Evolutionary conservation across 2,329 filamentous ascomycete genomes (phyloP).

Genomic region (Teratosphaeria epicoccoides): DNA sequence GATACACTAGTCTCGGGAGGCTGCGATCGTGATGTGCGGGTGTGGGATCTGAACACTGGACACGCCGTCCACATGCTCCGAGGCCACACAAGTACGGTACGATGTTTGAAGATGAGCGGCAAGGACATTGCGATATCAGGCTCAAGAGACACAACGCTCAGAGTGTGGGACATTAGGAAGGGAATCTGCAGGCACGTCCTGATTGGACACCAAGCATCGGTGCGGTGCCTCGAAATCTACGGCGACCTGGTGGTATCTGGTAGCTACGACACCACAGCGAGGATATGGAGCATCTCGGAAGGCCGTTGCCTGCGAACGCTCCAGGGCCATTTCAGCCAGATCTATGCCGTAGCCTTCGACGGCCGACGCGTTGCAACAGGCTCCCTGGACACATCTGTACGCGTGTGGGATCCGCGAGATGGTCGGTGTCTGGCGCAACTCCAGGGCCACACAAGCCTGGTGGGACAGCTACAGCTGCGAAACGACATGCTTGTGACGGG

Average conservation of each 20-base stretch:
- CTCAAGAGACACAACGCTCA: slow-evolving; percentile 84
- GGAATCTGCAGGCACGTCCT: slow-evolving; percentile 85
- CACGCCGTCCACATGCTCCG: slow-evolving; percentile 71
- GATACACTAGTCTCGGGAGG: slow-evolving; percentile 91
- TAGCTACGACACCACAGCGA: slow-evolving; percentile 92
- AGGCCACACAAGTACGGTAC: slow-evolving; percentile 91
- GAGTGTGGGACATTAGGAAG: slow-evolving; percentile 87
- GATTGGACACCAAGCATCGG: slow-evolving; percentile 89
- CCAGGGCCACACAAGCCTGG: slow-evolving; percentile 91
- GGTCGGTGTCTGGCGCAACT: slow-evolving; percentile 75
- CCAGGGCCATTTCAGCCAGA: slow-evolving; percentile 93
- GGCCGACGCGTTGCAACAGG: slow-evolving; percentile 87
- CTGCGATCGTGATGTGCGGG: slow-evolving; percentile 89
- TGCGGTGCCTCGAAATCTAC: slow-evolving; percentile 89
- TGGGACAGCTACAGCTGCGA: slow-evolving; percentile 92
- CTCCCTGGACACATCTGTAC: slow-evolving; percentile 89
- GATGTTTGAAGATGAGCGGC: slow-evolving; percentile 96
- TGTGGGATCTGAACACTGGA: slow-evolving; percentile 90
- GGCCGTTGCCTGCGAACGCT: slow-evolving; percentile 84
- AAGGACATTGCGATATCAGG: slow-evolving; percentile 89
- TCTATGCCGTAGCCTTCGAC: slow-evolving; percentile 97
- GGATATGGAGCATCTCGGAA: slow-evolving; percentile 96
- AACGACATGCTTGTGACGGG: slow-evolving; percentile 91
- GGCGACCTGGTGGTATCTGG: slow-evolving; percentile 96
- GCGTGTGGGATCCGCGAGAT: slow-evolving; percentile 67